phyloP scores from a whole-genome alignment of 176 grass and related monocot genomes.

The Areca catechu region DNA sequence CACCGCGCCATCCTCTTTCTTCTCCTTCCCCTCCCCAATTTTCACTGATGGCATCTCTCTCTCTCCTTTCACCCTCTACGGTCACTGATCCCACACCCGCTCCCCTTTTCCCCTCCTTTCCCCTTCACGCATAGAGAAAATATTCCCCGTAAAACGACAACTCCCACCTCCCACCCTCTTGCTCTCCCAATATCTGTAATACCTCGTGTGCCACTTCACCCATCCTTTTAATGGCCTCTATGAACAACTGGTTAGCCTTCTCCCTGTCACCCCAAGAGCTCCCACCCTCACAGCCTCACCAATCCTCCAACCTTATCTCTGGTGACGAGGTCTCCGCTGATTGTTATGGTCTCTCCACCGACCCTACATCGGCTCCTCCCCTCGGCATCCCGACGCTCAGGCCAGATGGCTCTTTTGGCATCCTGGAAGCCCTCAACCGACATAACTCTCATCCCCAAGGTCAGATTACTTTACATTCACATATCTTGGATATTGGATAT shows the following conservation, averaged over 20 bases:
- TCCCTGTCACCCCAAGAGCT: conserved; percentile 89
- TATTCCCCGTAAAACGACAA: no score
- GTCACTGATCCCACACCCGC: conserved; percentile 6
- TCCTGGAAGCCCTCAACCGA: conserved; percentile 16
- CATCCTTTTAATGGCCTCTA: conserved; percentile 37
- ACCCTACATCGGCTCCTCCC: conserved; percentile 6
- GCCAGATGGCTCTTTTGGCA: conserved; percentile 5
- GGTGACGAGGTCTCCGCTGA: conserved; percentile 33
- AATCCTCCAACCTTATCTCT: conserved; percentile 26
- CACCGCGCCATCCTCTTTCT: background rate
- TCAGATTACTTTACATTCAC: background rate
- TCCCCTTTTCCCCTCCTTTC: background rate
- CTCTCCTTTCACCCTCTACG: conserved; percentile 8
- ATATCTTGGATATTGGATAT: background rate
- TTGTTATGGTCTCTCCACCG: conserved; percentile 27
- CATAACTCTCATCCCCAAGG: conserved; percentile 25
- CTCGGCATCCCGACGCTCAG: conserved; percentile 7
- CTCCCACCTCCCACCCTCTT: no score
- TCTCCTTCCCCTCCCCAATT: background rate
- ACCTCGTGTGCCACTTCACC: no score
- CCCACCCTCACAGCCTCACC: conserved; percentile 37
- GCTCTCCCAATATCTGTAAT: no score
- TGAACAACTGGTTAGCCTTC: conserved; percentile 98
- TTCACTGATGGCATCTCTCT: background rate
- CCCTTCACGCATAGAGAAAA: no score